A percentile compares a stretch with the other conserved stretches of the same genome.
phyloP scores from a whole-genome alignment of 257 asterid species.

The Solanum arcanum region DNA sequence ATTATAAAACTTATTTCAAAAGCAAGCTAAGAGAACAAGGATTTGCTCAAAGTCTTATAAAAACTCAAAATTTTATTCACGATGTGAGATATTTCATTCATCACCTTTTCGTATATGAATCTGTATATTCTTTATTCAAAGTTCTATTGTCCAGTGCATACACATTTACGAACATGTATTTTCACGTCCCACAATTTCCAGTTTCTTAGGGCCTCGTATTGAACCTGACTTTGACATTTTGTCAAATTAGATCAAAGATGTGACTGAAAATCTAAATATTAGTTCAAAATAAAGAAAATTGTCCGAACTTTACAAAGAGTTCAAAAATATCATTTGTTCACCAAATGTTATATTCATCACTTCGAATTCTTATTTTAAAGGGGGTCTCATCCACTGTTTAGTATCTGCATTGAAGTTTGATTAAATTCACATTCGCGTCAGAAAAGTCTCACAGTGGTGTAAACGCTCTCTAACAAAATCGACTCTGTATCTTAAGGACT shows the following conservation, averaged over 20 bases:
- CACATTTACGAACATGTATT: background rate
- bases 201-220: background rate
- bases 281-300: background rate
- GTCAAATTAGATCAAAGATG: background rate
- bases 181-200: background rate
- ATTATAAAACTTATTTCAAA: background rate
- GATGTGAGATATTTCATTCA: background rate
- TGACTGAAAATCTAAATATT: background rate
- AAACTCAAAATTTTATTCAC: fast-evolving
- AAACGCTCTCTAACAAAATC: too few relatives aligned
- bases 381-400: background rate
- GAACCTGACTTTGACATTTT: background rate
- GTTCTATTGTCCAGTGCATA: too few relatives aligned
- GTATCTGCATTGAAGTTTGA: too few relatives aligned
- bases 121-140: too few relatives aligned
- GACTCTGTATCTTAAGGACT: too few relatives aligned
- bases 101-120: background rate
- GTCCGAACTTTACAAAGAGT: background rate
- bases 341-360: background rate
- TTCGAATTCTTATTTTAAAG: too few relatives aligned
- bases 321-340: background rate
- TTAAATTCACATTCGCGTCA: background rate
- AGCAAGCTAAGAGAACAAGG: background rate
- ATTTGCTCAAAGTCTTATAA: background rate
- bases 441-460: background rate